Percentiles rank a stretch among this genome's conserved stretches.
These are phyloP conservation scores for Backusella westeae DNA, from an alignment of 192 early-diverging fungal genomes.

Conservation along the genomic window DNA sequence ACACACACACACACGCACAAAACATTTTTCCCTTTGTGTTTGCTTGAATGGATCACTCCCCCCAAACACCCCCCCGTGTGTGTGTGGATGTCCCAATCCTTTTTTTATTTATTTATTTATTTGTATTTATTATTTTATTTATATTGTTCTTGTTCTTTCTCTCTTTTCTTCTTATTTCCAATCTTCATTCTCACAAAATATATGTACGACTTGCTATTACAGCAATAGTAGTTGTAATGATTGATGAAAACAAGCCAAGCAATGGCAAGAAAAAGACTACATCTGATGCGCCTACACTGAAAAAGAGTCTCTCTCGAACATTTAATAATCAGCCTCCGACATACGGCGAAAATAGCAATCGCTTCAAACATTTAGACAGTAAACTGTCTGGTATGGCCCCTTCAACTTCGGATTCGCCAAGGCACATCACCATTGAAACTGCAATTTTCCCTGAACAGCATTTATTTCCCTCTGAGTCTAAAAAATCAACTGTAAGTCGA, in stretches of 20 bases:
- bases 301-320: conserved; percentile 9
- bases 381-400: neutral
- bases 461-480: conserved; percentile 5
- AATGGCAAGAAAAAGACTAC: neutral
- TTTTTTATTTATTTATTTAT: conserved; percentile 11
- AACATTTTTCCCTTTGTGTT: neutral
- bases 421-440: conserved; percentile 31
- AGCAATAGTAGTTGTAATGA: neutral
- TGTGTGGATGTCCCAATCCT: neutral
- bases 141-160: neutral
- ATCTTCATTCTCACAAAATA: neutral
- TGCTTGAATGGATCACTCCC: neutral
- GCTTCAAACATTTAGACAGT: conserved; percentile 9
- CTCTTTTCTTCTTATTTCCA: neutral
- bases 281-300: neutral
- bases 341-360: neutral
- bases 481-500: neutral
- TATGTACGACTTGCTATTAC: neutral
- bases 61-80: neutral
- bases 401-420: conserved; percentile 5
- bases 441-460: conserved; percentile 17
- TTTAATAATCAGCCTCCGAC: neutral
- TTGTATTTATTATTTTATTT: neutral
- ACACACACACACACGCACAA: neutral
- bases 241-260: neutral